Evolutionary conservation across 2,329 filamentous ascomycete genomes (phyloP), one percentile per base, ranked within the genome.

Genomic region (Epichloe bromicola): DNA sequence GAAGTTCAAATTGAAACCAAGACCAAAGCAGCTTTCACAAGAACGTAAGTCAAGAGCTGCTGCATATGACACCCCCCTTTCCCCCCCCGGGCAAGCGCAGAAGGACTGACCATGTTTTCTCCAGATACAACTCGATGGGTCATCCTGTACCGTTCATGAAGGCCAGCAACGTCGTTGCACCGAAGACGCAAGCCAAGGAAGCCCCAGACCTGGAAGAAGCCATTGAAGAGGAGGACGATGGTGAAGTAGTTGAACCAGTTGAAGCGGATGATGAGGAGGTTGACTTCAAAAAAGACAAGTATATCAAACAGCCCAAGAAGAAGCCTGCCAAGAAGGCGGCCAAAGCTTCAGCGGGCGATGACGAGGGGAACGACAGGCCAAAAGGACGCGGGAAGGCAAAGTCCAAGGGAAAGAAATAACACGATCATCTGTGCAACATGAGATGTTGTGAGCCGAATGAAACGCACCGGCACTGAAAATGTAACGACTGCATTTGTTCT

Each of bases 101-200:
- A 51, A 43, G 17, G 12, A 48, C 33, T 52, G 51, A 49, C 51
- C 7, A 23, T 34, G 23, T 30, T 11, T 30, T 17, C 6, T n/a
- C 26, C 46, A 91, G 86, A 50, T 93, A 98, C 66, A 98, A 98
- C 59, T 69, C 77, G 53, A 85, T 84, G 69, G 83, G 83, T 17
- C 93, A 98, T 59, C 91, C 91, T 0, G 71, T 98, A 48, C 90
- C 93, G 1, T 98, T 96, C 69, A 95, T 97, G 82, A 97, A 96
- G 69, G 88, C 90, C 2, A 88, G 80, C 60, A 87, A 77, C 56
- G 78, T 93, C 15, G 66, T 80, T 10, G 85, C 81, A 3, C 82
- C 88, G 4, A 88, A 87, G 71, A 84, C 82, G 60, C 71, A 75
- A 40, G 72, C 80, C 26, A 82, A 81, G 66, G 88, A 91, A 46